Percentiles rank a stretch among this genome's conserved stretches.
Evolutionary conservation across 1,284 basidiomycete genomes (phyloP).

Genomic region (Wallemia mellicola): DNA sequence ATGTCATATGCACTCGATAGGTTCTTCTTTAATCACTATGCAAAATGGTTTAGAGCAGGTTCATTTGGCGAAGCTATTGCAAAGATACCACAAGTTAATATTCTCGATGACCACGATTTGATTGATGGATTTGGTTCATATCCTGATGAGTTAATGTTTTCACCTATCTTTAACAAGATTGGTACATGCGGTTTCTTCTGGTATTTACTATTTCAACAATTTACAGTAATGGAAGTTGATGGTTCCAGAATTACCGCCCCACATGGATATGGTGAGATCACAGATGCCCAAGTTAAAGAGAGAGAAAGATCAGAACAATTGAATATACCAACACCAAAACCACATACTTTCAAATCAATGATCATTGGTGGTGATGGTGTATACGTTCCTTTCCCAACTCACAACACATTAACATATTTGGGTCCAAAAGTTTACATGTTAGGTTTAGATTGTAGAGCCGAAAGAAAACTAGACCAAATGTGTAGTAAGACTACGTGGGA

Average conservation of each 20-base stretch:
- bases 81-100: conserved; percentile 25
- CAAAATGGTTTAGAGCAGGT: conserved; percentile 39
- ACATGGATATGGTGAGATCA: background rate
- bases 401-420: conserved; percentile 39
- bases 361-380: conserved; percentile 46
- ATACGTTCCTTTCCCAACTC: conserved; percentile 45
- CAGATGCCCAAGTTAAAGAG: background rate
- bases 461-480: conserved; percentile 48
- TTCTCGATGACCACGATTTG: conserved; percentile 30
- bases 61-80: conserved; percentile 78
- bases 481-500: conserved; percentile 41
- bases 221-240: conserved; percentile 23
- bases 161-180: conserved; percentile 35
- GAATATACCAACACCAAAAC: conserved; percentile 11
- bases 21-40: conserved; percentile 17
- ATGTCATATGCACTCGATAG: conserved; percentile 54
- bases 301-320: background rate
- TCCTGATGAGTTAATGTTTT: conserved; percentile 39
- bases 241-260: conserved; percentile 7
- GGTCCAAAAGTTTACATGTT: conserved; percentile 20
- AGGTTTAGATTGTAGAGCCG: conserved; percentile 53
- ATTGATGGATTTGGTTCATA: conserved; percentile 43
- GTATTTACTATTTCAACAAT: conserved; percentile 73
- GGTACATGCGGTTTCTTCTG: conserved; percentile 64
- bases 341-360: conserved; percentile 34